Percentiles rank a stretch among this genome's conserved stretches.
Evolutionary conservation across 2,329 filamentous ascomycete genomes (phyloP).

Genomic region (Beauveria caledonica): DNA sequence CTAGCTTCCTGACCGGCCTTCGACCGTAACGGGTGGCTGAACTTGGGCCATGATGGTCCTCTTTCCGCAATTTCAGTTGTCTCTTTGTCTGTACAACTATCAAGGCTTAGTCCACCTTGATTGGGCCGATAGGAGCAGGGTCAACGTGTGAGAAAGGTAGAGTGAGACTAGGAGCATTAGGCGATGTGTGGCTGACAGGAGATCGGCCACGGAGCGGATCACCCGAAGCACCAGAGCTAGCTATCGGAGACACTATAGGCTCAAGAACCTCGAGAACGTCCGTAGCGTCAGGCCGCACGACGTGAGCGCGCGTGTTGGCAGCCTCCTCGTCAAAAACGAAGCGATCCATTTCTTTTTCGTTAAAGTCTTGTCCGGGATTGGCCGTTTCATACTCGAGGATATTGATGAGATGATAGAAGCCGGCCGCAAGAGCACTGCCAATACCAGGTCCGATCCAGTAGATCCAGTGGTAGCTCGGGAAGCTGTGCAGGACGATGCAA

Average conservation of each 20-base stretch:
- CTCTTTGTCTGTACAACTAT: background rate
- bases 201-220: constrained; percentile 8
- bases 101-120: background rate
- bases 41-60: background rate
- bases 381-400: constrained; percentile 13
- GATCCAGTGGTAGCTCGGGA: constrained; percentile 39
- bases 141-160: background rate
- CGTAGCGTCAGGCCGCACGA: constrained; percentile 10
- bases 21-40: background rate
- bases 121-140: background rate
- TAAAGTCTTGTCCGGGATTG: constrained; percentile 15
- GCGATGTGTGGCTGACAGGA: background rate
- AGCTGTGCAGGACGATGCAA: constrained; percentile 33
- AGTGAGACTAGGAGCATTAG: background rate
- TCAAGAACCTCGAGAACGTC: constrained; percentile 1
- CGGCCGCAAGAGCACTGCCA: constrained; percentile 7
- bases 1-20: too few relatives aligned
- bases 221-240: background rate
- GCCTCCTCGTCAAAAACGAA: constrained; percentile 13
- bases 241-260: constrained; percentile 1
- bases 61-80: background rate
- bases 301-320: constrained; percentile 5
- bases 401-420: constrained; percentile 14
- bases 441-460: constrained; percentile 26
- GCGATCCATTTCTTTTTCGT: constrained; percentile 13